phyloP scores from a whole-genome alignment of 169 alveolate genomes.

The Sarcocystis neurona region DNA sequence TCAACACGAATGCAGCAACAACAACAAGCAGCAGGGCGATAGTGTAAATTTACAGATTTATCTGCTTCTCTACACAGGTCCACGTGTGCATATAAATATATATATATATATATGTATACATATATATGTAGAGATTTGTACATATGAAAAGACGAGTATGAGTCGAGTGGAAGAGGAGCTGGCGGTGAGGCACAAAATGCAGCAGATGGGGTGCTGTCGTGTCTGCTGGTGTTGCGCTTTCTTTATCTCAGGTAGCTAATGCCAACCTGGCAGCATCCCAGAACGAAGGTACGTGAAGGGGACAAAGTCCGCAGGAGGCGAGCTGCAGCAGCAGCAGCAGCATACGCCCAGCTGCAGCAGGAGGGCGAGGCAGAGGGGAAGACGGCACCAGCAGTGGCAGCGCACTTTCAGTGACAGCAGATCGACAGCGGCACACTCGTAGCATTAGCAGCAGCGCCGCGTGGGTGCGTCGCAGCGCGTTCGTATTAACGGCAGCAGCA shows the following conservation, averaged over 20 bases:
- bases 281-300: no score
- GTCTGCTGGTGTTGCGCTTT: background rate
- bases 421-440: background rate
- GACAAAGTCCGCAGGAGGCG: no score
- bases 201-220: background rate
- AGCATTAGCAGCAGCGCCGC: background rate
- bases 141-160: background rate
- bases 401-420: background rate
- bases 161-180: background rate
- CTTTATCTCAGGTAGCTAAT: background rate
- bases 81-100: background rate
- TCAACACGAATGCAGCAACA: no score
- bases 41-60: background rate
- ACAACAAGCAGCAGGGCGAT: background rate
- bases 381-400: background rate
- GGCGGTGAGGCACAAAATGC: background rate
- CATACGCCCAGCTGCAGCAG: background rate
- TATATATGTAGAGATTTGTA: background rate
- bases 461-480: background rate
- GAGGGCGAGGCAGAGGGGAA: background rate
- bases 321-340: slow-evolving; percentile 17
- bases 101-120: background rate
- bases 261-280: background rate
- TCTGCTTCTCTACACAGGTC: background rate
- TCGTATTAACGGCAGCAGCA: background rate